Conservation (phyloP, 768 basidiomycete genomes). For the Pleurotus giganteus region DNA sequence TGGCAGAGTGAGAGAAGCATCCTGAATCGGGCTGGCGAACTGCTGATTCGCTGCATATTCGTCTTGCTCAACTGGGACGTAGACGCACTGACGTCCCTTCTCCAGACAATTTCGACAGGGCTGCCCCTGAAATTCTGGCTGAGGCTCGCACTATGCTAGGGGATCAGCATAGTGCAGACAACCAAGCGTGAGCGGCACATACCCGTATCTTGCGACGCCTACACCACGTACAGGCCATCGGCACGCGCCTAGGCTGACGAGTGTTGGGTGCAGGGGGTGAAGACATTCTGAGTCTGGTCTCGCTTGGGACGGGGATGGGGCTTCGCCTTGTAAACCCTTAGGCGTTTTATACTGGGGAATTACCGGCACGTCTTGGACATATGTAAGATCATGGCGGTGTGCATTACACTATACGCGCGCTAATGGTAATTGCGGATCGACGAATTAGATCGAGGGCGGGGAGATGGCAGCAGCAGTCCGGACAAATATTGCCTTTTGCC, state of each 20-base stretch:
- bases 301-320: conserved; percentile 2
- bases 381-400: conserved; percentile 7
- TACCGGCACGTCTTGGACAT: not conserved
- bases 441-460: not conserved
- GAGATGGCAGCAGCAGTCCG: too few species aligned
- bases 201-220: conserved; percentile 58
- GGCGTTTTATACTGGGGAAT: not conserved
- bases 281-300: not conserved
- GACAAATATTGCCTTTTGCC: not conserved
- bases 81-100: conserved; percentile 35
- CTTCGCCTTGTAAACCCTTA: not conserved
- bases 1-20: not conserved
- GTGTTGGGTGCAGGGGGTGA: conserved; percentile 5
- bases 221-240: conserved; percentile 55
- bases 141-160: conserved; percentile 23
- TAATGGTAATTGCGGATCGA: not conserved
- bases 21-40: not conserved
- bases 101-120: conserved; percentile 42
- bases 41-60: not conserved
- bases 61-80: conserved; percentile 32
- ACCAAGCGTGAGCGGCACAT: conserved; percentile 8
- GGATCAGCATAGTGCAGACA: not conserved
- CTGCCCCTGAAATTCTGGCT: conserved; percentile 20
- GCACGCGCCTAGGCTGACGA: conserved; percentile 32
- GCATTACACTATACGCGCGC: not conserved